phyloP scores from a whole-genome alignment of 108 stramenopile species.

The Cylindrotheca closterium region DNA sequence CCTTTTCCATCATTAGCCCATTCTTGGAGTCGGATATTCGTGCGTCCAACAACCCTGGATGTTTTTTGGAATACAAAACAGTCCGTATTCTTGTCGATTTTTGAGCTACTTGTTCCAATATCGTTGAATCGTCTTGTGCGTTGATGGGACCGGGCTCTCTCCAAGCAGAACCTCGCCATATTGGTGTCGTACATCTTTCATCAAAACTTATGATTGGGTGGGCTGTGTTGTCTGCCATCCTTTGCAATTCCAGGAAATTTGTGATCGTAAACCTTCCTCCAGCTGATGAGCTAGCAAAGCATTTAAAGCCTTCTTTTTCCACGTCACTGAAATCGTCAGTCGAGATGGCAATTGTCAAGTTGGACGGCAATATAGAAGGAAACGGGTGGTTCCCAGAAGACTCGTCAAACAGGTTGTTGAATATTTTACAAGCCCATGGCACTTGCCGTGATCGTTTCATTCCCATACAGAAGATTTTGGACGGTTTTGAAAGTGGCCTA shows the following conservation, averaged over 20 bases:
- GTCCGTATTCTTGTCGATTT: constrained; percentile 9
- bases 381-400: not conserved
- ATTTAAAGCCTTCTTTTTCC: not conserved
- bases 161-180: constrained; percentile 31
- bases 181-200: constrained; percentile 20
- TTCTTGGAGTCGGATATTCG: not conserved
- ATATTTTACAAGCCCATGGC: constrained; percentile 14
- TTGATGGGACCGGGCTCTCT: not conserved
- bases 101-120: constrained; percentile 1
- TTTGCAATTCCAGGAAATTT: constrained; percentile 24
- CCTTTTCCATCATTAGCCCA: constrained; percentile 5
- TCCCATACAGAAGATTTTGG: constrained; percentile 4
- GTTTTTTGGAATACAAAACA: constrained; percentile 18
- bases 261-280: constrained; percentile 6
- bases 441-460: constrained; percentile 4
- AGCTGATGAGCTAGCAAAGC: constrained; percentile 11
- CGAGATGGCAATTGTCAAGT: constrained; percentile 8
- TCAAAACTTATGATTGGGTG: constrained; percentile 1
- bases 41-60: constrained; percentile 27
- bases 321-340: constrained; percentile 3
- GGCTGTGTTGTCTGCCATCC: constrained; percentile 12
- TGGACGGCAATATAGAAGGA: constrained; percentile 5
- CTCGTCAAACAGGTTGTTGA: constrained; percentile 1
- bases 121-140: not conserved
- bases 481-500: not conserved